phyloP scores from a whole-genome alignment of 495 filamentous ascomycete species.

The Thozetella sp. region DNA sequence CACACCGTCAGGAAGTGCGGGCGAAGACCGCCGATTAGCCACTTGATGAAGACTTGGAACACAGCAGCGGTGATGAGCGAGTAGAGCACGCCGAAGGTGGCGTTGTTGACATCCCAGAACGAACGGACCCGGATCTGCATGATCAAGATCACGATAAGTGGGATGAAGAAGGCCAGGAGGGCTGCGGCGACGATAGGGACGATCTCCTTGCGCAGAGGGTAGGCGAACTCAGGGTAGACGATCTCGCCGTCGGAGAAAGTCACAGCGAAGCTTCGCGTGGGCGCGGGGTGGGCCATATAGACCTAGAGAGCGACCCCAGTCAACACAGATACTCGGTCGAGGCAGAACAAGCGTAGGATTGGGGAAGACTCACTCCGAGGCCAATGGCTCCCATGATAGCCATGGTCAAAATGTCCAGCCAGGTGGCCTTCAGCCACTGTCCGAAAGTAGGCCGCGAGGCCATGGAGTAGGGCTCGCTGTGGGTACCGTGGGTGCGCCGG shows the following conservation, averaged over 20 bases:
- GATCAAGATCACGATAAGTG: conserved; percentile 57
- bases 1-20: conserved; percentile 62
- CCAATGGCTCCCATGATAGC: conserved; percentile 55
- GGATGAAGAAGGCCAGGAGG: conserved; percentile 53
- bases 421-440: conserved; percentile 57
- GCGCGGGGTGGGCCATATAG: conserved; percentile 57
- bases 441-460: conserved; percentile 48
- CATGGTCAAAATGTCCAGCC: conserved; percentile 62
- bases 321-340: not conserved
- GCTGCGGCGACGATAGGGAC: conserved; percentile 63
- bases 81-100: conserved; percentile 61
- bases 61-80: conserved; percentile 58
- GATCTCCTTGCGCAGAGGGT: conserved; percentile 63
- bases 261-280: conserved; percentile 58
- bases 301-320: conserved; percentile 33
- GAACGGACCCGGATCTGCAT: conserved; percentile 62
- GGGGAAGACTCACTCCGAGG: conserved; percentile 48
- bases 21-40: conserved; percentile 57
- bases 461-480: conserved; percentile 30
- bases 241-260: conserved; percentile 59
- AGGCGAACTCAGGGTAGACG: conserved; percentile 62
- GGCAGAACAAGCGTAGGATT: not conserved
- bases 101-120: conserved; percentile 71
- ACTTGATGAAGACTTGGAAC: conserved; percentile 60
- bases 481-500: conserved; percentile 6